Percentiles rank a stretch among this genome's conserved stretches.
phyloP scores from a whole-genome alignment of 768 basidiomycete genomes.

The Lenzites betulinus region DNA sequence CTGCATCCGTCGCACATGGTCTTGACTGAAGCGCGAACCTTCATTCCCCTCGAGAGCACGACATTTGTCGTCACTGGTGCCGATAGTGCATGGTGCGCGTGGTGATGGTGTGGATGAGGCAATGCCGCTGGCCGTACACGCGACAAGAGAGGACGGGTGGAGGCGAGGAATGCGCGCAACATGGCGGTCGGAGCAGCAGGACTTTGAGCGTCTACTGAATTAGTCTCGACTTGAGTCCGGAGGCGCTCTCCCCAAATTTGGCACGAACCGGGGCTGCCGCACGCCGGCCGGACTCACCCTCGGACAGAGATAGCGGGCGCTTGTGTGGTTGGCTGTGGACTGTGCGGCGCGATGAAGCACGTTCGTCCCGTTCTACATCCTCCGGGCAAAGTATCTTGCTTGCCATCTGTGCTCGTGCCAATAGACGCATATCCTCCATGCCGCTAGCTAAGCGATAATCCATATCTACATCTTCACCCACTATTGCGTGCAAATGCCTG shows the following conservation, averaged over 20 bases:
- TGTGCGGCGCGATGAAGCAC: background rate
- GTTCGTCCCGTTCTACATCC: no score
- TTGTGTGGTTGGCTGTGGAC: background rate
- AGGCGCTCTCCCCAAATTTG: no score
- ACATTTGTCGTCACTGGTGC: slow-evolving; percentile 31
- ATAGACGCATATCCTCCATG: slow-evolving; percentile 13
- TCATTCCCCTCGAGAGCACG: slow-evolving; percentile 77
- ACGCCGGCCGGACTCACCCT: no score
- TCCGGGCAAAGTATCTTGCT: background rate
- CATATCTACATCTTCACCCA: background rate
- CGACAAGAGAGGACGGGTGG: slow-evolving; percentile 60
- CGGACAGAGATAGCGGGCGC: background rate
- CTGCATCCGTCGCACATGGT: slow-evolving; percentile 93
- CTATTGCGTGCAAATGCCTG: slow-evolving; percentile 8
- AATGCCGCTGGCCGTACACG: slow-evolving; percentile 44
- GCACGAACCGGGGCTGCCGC: no score
- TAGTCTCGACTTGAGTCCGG: background rate
- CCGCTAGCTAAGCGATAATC: slow-evolving; percentile 1
- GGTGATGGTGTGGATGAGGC: slow-evolving; percentile 18
- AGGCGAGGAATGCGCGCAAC: slow-evolving; percentile 66
- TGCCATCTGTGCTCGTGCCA: no score
- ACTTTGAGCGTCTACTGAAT: background rate
- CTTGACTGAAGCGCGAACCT: slow-evolving; percentile 94
- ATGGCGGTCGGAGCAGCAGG: slow-evolving; percentile 38
- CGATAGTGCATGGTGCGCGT: slow-evolving; percentile 32